Percentiles rank a stretch among this genome's conserved stretches.
These are phyloP conservation scores for Candida tropicalis DNA, from an alignment of 1,139 yeast genomes.

Conservation along the genomic window DNA sequence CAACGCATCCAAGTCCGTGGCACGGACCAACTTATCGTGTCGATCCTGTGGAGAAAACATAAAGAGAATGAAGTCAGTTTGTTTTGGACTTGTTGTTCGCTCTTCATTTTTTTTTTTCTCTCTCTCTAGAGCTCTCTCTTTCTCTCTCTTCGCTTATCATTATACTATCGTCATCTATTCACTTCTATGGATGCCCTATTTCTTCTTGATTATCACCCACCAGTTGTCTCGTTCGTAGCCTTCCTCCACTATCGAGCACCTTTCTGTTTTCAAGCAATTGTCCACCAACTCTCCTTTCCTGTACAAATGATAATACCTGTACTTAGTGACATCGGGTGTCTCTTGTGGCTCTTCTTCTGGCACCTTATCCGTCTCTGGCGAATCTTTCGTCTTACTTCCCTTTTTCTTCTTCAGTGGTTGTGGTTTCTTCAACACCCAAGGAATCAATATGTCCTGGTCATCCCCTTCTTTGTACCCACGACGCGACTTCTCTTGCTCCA, in stretches of 20 bases:
- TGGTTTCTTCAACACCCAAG: conserved; percentile 78
- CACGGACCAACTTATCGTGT: conserved; percentile 55
- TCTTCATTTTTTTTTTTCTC: conserved; percentile 3
- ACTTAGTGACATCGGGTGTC: conserved; percentile 52
- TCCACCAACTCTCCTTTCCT: conserved; percentile 76
- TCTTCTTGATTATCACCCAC: conserved; percentile 58
- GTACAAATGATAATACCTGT: conserved; percentile 87
- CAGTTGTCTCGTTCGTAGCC: conserved; percentile 97
- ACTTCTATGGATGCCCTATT: no score
- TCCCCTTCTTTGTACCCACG: conserved; percentile 89
- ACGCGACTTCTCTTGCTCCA: conserved; percentile 84
- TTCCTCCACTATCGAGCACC: conserved; percentile 54
- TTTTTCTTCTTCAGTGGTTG: conserved; percentile 27
- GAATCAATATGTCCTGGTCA: conserved; percentile 92
- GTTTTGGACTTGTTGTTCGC: no score
- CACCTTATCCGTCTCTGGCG: conserved; percentile 9
- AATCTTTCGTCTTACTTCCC: conserved; percentile 7
- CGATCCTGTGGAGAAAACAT: conserved; percentile 42
- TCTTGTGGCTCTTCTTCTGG: conserved; percentile 16
- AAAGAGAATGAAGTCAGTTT: background rate
- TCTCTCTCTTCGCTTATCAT: background rate
- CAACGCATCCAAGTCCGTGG: conserved; percentile 86
- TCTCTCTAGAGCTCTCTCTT: background rate
- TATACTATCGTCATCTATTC: no score
- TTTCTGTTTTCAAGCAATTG: conserved; percentile 72